Evolutionary conservation across 495 filamentous ascomycete genomes (phyloP).

Genomic region (Barbatosphaeria neglecta): DNA sequence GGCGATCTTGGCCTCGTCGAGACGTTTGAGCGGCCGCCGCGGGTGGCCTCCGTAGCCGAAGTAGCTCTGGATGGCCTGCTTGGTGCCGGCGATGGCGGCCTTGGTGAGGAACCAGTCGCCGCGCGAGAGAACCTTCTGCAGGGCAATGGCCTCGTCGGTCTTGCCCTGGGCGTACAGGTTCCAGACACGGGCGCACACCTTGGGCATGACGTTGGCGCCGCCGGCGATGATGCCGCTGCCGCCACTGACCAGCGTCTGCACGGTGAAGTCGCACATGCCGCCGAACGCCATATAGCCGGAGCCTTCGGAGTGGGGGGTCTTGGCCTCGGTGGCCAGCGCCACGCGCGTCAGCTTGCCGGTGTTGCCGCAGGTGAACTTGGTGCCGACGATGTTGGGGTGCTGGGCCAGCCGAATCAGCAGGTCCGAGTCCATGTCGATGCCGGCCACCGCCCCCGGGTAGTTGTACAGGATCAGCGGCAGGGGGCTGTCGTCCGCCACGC

Average conservation of each 20-base stretch:
- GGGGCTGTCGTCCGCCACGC: slow-evolving; percentile 63
- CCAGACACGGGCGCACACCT: slow-evolving; percentile 74
- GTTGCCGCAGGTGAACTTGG: slow-evolving; percentile 86
- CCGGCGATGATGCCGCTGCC: slow-evolving; percentile 80
- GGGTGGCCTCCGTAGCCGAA: slow-evolving; percentile 79
- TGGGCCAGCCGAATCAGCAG: slow-evolving; percentile 68
- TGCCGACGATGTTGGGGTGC: slow-evolving; percentile 76
- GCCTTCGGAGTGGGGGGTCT: slow-evolving; percentile 51
- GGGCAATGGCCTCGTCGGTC: slow-evolving; percentile 58
- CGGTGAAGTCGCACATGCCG: slow-evolving; percentile 77
- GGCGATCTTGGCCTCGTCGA: slow-evolving; percentile 47
- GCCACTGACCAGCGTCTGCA: slow-evolving; percentile 69
- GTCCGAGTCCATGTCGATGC: slow-evolving; percentile 86
- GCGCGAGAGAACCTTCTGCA: slow-evolving; percentile 59
- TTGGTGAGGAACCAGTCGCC: slow-evolving; percentile 84
- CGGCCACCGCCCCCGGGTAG: slow-evolving; percentile 83
- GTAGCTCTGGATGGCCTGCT: slow-evolving; percentile 70
- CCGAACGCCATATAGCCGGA: slow-evolving; percentile 77
- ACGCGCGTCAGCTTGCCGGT: slow-evolving; percentile 83
- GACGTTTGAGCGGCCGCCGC: slow-evolving; percentile 56
- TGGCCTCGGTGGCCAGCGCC: slow-evolving; percentile 63
- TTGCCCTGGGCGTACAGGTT: slow-evolving; percentile 62
- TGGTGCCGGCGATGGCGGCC: slow-evolving; percentile 75
- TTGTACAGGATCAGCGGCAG: slow-evolving; percentile 81
- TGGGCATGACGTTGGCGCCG: slow-evolving; percentile 77